Evolutionary conservation across 1,139 yeast genomes (phyloP), one percentile per base, ranked within the genome.

Genomic region (Kodamaea arcana): DNA sequence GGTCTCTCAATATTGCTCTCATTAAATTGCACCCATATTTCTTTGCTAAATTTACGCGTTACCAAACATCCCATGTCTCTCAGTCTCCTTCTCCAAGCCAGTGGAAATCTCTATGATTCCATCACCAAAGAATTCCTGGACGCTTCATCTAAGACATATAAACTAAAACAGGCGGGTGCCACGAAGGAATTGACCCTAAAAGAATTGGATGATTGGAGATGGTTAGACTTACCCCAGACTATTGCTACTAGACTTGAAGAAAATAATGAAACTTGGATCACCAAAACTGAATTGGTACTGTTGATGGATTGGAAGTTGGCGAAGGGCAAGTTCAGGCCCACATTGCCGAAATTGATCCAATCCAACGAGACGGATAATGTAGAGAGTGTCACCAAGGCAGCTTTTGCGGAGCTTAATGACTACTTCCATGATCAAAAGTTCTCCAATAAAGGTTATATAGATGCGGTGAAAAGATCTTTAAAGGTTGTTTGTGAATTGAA

Each of bases 271-370:
- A 38, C 58, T 6, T 62, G 63, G 58, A 36, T 72, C 9, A 57
- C 59, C 10, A 60, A 60, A 36, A 54, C 55, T 1, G 77, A 72
- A 42, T 54, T 71, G 45, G 48, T 48, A 3, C 49, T 62, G 22
- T 43, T 72, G 22, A 60, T 72, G 71, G 76, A 71, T 38, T 72
- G 76, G 76, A 72, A 72, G 37, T 56, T 72, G 29, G 67, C 72
- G 17, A 64, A 64, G 40, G 78, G 78, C 0, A 69, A 66, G 35
- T 72, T 65, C 41, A 48, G 78, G 17, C 72, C 76, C 2, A 58
- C 61, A 2, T 53, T 72, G 7, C 67, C 67, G n/a, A 66, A 65
- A 36, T 49, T 69, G 15, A 68, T 72, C 24, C 48, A 47, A 29
- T 56, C 66, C 3, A 72, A 72, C 42, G 52, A 52, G 3, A 52